Evolutionary conservation across 2,329 filamentous ascomycete species (phyloP), one percentile per base, ranked within the genome.

Genomic region (Claviceps quebecensis): DNA sequence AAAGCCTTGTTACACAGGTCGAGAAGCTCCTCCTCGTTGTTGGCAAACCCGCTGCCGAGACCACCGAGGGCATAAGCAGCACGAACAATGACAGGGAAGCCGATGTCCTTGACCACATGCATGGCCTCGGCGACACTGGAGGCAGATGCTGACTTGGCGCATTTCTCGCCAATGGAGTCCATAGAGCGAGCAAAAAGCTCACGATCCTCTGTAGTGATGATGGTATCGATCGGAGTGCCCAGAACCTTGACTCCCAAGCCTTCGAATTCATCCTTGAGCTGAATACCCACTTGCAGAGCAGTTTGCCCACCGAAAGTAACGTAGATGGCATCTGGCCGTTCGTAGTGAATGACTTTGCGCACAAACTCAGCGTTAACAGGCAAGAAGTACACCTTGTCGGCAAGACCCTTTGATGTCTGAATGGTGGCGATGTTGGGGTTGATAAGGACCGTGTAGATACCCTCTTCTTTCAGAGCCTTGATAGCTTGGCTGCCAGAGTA

Each of bases 401-500:
- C 93, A 50, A 98, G 75, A 57, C 93, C 93, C 72, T 96, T 96
- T 50, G 93, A 97, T 4, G 93, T 98, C 68, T 98, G 93, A 56
- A 97, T 97, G 0, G 93, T 98, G 58, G 93, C 93, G 65, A 98
- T 97, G 67, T 98, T 98, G 53, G 93, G 93, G 72, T 98, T 98
- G 77, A 98, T 97, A 56, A 98, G 75, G 56, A 98, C 84, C 3
- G 93, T 96, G 74, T 96, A 97, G 61, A 97, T 96, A 55, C 90
- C 91, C 70, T 97, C 93, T 67, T 97, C 86, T 71, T 97, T 97
- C 61, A 98, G 67, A 39, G 93, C 93, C 74, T 98, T 98, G 75
- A 98, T 97, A 45, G 91, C 93, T 69, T 98, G 93, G 68, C 87
- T 94, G 56, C 93, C 93, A 50, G 93, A 97, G 73, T 98, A 98